Evolutionary conservation across 495 filamentous ascomycete species (phyloP).

Genomic region (Penicillium daleae): DNA sequence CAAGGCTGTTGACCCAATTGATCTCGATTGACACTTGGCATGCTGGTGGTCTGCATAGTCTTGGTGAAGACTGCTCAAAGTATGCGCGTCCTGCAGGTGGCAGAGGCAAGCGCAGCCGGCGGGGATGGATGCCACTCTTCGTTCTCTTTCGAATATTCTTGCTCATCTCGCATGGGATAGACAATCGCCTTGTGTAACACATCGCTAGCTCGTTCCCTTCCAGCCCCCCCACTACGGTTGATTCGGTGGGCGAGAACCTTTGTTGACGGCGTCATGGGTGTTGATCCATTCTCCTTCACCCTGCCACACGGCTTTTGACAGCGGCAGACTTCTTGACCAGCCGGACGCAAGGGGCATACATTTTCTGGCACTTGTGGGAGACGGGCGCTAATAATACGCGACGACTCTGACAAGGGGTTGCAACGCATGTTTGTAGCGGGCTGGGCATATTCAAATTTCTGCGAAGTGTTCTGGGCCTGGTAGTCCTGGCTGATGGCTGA

Average conservation of each 20-base stretch:
- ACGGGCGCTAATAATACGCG: not conserved
- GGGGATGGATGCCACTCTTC: not conserved
- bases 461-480: not conserved
- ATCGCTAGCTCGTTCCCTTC: not conserved
- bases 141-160: constrained; percentile 1
- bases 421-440: constrained; percentile 8
- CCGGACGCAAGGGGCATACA: constrained; percentile 15
- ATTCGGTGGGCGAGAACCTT: constrained; percentile 12
- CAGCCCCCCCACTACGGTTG: constrained; percentile 9
- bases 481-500: not conserved
- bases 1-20: not conserved
- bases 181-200: constrained; percentile 14
- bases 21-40: constrained; percentile 9
- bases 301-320: not conserved
- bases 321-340: constrained; percentile 10
- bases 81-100: not conserved
- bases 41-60: not conserved
- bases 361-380: not conserved
- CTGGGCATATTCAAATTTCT: not conserved
- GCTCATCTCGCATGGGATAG: not conserved
- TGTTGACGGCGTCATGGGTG: constrained; percentile 10
- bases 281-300: not conserved
- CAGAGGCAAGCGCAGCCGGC: constrained; percentile 4
- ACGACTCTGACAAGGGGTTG: constrained; percentile 6
- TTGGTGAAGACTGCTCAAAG: not conserved